phyloP scores from a whole-genome alignment of 768 basidiomycete species.

The Boletus edulis region DNA sequence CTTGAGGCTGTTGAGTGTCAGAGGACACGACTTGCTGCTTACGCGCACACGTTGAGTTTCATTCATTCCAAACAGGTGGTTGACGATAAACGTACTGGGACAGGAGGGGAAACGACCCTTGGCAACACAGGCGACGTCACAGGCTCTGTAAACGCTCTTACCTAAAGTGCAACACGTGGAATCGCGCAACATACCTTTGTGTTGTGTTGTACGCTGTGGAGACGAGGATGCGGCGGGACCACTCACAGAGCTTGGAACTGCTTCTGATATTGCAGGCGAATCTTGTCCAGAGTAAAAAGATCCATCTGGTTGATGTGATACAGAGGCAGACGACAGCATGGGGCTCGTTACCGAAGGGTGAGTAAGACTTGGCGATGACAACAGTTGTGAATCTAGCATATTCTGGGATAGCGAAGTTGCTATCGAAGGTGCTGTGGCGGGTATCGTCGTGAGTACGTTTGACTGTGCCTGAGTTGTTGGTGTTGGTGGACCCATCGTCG shows the following conservation, averaged over 20 bases:
- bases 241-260: conserved; percentile 42
- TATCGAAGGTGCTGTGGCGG: conserved; percentile 42
- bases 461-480: conserved; percentile 38
- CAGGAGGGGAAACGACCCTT: conserved; percentile 41
- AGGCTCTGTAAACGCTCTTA: conserved; percentile 37
- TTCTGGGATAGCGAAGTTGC: conserved; percentile 33
- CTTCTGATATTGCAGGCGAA: conserved; percentile 74
- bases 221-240: conserved; percentile 56
- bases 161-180: conserved; percentile 20
- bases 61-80: conserved; percentile 11
- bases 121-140: conserved; percentile 44
- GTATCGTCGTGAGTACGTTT: conserved; percentile 24
- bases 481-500: conserved; percentile 21
- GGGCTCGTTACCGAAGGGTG: conserved; percentile 82
- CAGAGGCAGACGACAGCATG: conserved; percentile 70
- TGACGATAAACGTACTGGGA: conserved; percentile 36
- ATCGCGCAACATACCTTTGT: conserved; percentile 45
- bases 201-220: conserved; percentile 47
- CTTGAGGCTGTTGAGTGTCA: conserved; percentile 38
- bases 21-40: conserved; percentile 38
- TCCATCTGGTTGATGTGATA: conserved; percentile 59
- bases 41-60: conserved; percentile 16
- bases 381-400: conserved; percentile 34
- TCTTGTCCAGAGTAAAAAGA: conserved; percentile 71
- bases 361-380: conserved; percentile 82